A percentile compares a stretch with the other conserved stretches of the same genome.
phyloP scores from a whole-genome alignment of 2,329 filamentous ascomycete genomes.

The Colletotrichum incanum region DNA sequence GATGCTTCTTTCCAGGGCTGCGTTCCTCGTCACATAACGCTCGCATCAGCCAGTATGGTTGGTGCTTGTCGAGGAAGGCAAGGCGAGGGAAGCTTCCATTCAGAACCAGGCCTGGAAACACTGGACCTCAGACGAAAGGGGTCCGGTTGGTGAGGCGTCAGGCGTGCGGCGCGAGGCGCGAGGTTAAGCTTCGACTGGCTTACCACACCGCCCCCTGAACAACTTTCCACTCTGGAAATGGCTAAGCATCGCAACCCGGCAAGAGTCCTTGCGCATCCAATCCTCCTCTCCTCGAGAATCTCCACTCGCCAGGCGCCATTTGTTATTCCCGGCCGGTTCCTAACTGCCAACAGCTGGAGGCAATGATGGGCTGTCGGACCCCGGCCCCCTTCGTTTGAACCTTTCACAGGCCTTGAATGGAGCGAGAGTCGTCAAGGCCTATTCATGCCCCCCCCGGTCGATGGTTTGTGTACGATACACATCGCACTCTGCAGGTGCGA shows the following conservation, averaged over 20 bases:
- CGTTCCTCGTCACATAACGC: not conserved
- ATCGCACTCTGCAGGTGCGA: not conserved
- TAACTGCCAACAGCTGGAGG: constrained; percentile 3
- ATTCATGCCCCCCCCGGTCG: not conserved
- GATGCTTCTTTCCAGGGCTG: not conserved
- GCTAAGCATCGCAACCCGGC: constrained; percentile 20
- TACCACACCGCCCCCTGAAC: constrained; percentile 15
- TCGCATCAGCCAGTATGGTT: not conserved
- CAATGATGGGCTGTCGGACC: constrained; percentile 11
- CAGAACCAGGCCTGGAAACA: not conserved
- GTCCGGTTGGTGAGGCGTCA: constrained; percentile 17
- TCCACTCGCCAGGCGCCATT: constrained; percentile 7
- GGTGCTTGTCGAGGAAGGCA: not conserved
- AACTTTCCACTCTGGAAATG: not conserved
- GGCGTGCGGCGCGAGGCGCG: not conserved
- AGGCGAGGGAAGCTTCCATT: constrained; percentile 8
- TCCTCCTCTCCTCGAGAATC: constrained; percentile 2
- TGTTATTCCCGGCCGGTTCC: constrained; percentile 28
- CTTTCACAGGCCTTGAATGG: constrained; percentile 6
- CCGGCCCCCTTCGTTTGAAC: constrained; percentile 15
- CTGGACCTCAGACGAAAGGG: not conserved
- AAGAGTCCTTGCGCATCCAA: not conserved
- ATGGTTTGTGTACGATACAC: not conserved
- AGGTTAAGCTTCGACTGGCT: constrained; percentile 23
- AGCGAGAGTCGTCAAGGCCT: not conserved